A percentile compares a stretch with the other conserved stretches of the same genome.
Conservation (phyloP, 495 filamentous ascomycete genomes). For the Aspergillus funiculosus region DNA sequence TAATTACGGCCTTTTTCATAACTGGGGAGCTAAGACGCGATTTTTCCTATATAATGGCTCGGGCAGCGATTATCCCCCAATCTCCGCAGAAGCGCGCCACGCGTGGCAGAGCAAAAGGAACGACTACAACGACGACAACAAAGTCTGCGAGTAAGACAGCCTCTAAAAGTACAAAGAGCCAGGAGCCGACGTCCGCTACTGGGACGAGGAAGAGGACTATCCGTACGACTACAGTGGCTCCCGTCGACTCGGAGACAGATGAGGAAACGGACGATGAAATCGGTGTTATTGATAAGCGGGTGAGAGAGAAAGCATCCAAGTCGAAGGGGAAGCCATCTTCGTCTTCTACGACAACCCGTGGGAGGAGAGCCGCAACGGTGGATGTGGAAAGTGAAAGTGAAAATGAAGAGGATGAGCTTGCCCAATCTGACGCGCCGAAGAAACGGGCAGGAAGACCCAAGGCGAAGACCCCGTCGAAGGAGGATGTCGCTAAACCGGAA, state of each 20-base stretch:
- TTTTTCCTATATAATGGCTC: constrained; percentile 28
- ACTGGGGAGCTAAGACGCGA: too few relatives aligned
- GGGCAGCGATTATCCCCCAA: constrained; percentile 37
- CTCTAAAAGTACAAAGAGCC: constrained; percentile 18
- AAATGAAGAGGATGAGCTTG: constrained; percentile 23
- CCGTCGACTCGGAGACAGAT: constrained; percentile 22
- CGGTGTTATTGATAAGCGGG: constrained; percentile 24
- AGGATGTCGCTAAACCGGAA: constrained; percentile 15
- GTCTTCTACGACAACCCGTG: constrained; percentile 14
- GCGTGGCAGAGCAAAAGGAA: constrained; percentile 25
- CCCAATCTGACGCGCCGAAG: constrained; percentile 28
- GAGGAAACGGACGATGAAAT: constrained; percentile 41
- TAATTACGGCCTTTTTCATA: too few relatives aligned
- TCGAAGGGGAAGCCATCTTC: constrained; percentile 17
- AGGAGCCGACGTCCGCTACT: constrained; percentile 15
- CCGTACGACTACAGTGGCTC: neutral
- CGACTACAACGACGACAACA: constrained; percentile 18
- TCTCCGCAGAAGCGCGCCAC: constrained; percentile 33
- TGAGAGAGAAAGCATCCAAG: constrained; percentile 15
- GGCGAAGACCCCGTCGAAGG: constrained; percentile 18
- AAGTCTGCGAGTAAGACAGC: constrained; percentile 19
- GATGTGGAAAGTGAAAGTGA: constrained; percentile 12
- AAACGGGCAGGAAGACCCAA: constrained; percentile 35
- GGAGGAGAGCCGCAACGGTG: constrained; percentile 15
- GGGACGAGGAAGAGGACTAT: constrained; percentile 13